Evolutionary conservation across 1,139 yeast genomes (phyloP), one percentile per base, ranked within the genome.

Genomic region (Trichomonascaceae sp.): DNA sequence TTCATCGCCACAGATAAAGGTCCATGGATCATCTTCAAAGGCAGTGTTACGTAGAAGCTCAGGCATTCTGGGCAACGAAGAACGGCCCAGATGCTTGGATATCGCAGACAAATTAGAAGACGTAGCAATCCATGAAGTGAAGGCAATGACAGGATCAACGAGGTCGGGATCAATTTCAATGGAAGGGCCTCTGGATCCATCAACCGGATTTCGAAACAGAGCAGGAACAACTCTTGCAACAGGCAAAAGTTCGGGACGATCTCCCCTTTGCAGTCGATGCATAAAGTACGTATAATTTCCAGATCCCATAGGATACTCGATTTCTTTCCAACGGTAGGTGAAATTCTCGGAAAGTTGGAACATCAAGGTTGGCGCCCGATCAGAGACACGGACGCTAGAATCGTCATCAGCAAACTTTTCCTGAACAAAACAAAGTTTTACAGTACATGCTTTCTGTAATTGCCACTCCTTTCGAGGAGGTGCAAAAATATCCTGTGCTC

Each of bases 131-230:
- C 49, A 52, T 4, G 52, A 44, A n/a, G 39, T 13, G 7, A 63
- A 45, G 1, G 66, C 69, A 30, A 64, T 41, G 10, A 55, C 61
- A 2, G 67, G 65, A 10, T 51, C 45, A 4, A 66, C 58, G 13
- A 56, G 53, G 27, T 60, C 58, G 5, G 56, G 32, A 49, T 66
- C 70, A 6, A 65, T 51, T 24, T 66, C 67, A 12, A 66, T 46
- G 13, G 61, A 47, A 63, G 64, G 57, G 44, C 61, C 56, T 12
- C 38, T 19, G 8, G 53, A 32, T 19, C 58, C 55, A 45, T 60
- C 63, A 24, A 54, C 49, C 12, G 58, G 53, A 24, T 49, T 50
- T 18, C 39, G 48, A 27, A 65, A 57, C 24, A 59, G 41, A 2
- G 63, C 60, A 1, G 50, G 41, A 5, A 45, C 43, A 3, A 64